These are phyloP conservation scores for Leishmania martiniquensis DNA, from an alignment of 208 protist genomes.

Conservation along the genomic window DNA sequence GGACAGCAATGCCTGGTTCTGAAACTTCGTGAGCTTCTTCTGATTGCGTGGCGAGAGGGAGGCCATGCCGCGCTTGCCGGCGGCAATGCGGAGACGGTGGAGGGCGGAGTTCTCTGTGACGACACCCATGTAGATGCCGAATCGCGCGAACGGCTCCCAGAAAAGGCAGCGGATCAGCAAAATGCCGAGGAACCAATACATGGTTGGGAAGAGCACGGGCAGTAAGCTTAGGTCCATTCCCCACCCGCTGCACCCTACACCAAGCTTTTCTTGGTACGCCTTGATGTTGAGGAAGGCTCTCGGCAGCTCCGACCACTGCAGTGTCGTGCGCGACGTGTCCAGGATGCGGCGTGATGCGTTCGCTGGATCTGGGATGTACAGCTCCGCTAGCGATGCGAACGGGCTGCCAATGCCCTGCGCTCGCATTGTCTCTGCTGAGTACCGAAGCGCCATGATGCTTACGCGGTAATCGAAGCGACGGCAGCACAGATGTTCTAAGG, in stretches of 20 bases:
- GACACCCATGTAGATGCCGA: constrained; percentile 65
- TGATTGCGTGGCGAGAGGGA: constrained; percentile 37
- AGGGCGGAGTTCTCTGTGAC: constrained; percentile 42
- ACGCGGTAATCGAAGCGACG: background rate
- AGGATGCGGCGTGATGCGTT: constrained; percentile 19
- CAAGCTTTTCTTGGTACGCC: constrained; percentile 27
- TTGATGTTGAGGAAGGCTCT: constrained; percentile 31
- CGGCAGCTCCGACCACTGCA: constrained; percentile 26
- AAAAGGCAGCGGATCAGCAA: constrained; percentile 52
- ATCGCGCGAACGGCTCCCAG: constrained; percentile 40
- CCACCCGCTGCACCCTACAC: constrained; percentile 32
- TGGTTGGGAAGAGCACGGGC: constrained; percentile 25
- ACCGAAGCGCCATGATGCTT: constrained; percentile 21
- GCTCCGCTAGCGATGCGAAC: constrained; percentile 18
- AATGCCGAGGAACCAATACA: constrained; percentile 58
- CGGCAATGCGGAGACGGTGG: constrained; percentile 23
- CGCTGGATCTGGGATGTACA: constrained; percentile 21
- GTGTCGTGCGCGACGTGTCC: constrained; percentile 27
- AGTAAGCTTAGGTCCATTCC: constrained; percentile 51
- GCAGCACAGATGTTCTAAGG: background rate
- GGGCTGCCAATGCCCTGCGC: constrained; percentile 38
- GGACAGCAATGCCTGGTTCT: constrained; percentile 76
- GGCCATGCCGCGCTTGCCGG: constrained; percentile 29
- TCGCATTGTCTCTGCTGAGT: constrained; percentile 12
- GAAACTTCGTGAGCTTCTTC: constrained; percentile 64